Evolutionary conservation across 371 early-diverging fungal genomes (phyloP).

Genomic region (Rhizopus delemar): DNA sequence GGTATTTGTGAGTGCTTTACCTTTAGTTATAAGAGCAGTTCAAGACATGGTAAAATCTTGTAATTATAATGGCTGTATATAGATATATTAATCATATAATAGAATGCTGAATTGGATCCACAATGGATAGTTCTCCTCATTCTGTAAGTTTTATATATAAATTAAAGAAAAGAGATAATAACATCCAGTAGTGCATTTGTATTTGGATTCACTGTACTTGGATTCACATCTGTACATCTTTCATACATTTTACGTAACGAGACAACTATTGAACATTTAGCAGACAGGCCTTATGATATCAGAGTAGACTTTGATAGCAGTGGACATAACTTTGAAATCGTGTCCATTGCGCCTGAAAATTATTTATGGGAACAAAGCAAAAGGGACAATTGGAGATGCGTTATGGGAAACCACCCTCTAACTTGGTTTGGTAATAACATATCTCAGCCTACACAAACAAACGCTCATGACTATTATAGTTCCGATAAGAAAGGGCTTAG

Average conservation of each 20-base stretch:
- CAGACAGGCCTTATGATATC: slow-evolving; percentile 42
- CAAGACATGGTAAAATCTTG: slow-evolving; percentile 38
- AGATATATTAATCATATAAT: not conserved
- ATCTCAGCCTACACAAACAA: not conserved
- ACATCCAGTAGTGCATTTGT: slow-evolving; percentile 31
- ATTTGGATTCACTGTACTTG: slow-evolving; percentile 46
- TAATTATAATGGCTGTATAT: not conserved
- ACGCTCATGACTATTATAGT: slow-evolving; percentile 19
- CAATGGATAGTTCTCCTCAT: slow-evolving; percentile 45
- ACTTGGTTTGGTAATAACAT: slow-evolving; percentile 47
- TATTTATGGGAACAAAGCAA: slow-evolving; percentile 50
- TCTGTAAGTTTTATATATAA: slow-evolving; percentile 29
- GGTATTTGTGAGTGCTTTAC: slow-evolving; percentile 42
- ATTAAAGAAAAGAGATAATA: not conserved
- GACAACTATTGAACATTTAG: slow-evolving; percentile 59
- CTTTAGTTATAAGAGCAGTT: slow-evolving; percentile 35
- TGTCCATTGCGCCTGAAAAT: slow-evolving; percentile 44
- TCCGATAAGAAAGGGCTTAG: slow-evolving; percentile 40
- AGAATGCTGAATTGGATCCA: slow-evolving; percentile 35
- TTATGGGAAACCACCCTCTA: slow-evolving; percentile 42
- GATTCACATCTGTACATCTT: slow-evolving; percentile 51
- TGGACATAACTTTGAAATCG: slow-evolving; percentile 51
- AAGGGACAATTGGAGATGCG: slow-evolving; percentile 41
- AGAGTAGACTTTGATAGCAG: slow-evolving; percentile 48
- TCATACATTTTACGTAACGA: slow-evolving; percentile 54